These are phyloP conservation scores for Epichloe bromicola DNA, from an alignment of 2,329 filamentous ascomycete genomes.

Conservation along the genomic window DNA sequence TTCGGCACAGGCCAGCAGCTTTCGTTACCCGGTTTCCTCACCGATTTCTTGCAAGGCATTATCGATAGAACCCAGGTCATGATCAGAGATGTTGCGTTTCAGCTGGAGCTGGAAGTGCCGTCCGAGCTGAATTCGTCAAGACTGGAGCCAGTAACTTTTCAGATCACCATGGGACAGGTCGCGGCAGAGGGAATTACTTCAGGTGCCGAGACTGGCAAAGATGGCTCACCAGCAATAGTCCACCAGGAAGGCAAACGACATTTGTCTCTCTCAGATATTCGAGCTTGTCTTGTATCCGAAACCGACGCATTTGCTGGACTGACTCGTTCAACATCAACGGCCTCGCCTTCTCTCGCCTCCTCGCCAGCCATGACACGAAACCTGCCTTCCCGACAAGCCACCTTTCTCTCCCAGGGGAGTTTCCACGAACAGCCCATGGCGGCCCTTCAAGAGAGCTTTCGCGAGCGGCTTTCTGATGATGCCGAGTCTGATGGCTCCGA, in stretches of 20 bases:
- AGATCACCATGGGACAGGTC: slow-evolving; percentile 50
- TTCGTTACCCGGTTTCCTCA: slow-evolving; percentile 56
- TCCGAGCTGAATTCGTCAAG: slow-evolving; percentile 31
- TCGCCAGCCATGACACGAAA: slow-evolving; percentile 37
- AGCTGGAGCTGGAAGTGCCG: slow-evolving; percentile 48
- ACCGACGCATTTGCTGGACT: slow-evolving; percentile 51
- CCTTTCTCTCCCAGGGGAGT: slow-evolving; percentile 15
- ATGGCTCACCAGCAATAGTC: slow-evolving; percentile 20
- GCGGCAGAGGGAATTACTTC: slow-evolving; percentile 54
- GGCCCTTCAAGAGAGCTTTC: slow-evolving; percentile 15
- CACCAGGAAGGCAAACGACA: slow-evolving; percentile 53
- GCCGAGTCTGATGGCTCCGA: slow-evolving; percentile 11
- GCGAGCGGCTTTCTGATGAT: slow-evolving; percentile 11
- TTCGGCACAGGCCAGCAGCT: slow-evolving; percentile 59
- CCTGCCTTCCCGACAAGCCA: slow-evolving; percentile 20
- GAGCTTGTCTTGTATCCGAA: slow-evolving; percentile 54
- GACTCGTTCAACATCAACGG: slow-evolving; percentile 41
- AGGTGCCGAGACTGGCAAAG: slow-evolving; percentile 12
- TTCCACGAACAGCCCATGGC: slow-evolving; percentile 14
- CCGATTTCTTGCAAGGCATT: slow-evolving; percentile 60
- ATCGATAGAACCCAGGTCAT: slow-evolving; percentile 56
- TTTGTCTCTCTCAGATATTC: slow-evolving; percentile 48
- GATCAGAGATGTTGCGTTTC: slow-evolving; percentile 52
- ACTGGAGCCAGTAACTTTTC: slow-evolving; percentile 47
- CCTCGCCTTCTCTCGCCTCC: slow-evolving; percentile 27